phyloP scores from a whole-genome alignment of 2,329 filamentous ascomycete genomes.

The Blastomyces parvus region DNA sequence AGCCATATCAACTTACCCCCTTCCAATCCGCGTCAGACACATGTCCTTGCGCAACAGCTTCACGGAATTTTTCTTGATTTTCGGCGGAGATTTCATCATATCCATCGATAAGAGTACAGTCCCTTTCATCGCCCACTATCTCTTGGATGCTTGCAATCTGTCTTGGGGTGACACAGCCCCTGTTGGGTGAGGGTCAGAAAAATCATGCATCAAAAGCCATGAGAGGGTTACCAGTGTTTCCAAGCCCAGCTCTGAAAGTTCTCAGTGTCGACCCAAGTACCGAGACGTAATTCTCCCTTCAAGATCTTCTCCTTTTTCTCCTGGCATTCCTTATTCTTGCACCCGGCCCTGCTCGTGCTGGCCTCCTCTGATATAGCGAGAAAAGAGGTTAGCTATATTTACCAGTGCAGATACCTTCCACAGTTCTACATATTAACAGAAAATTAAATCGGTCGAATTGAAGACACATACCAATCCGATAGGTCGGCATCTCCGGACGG shows the following conservation, averaged over 20 bases:
- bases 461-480: slow-evolving; percentile 15
- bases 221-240: slow-evolving; percentile 65
- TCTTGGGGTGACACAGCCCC: slow-evolving; percentile 79
- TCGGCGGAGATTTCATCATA: slow-evolving; percentile 66
- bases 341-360: slow-evolving; percentile 62
- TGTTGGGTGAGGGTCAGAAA: slow-evolving; percentile 28
- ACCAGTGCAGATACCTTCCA: neutral
- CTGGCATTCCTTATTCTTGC: slow-evolving; percentile 66
- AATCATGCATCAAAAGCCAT: neutral
- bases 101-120: slow-evolving; percentile 65
- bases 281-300: slow-evolving; percentile 72
- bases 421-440: neutral
- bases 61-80: slow-evolving; percentile 61
- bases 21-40: slow-evolving; percentile 82
- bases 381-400: slow-evolving; percentile 4
- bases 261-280: slow-evolving; percentile 57
- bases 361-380: slow-evolving; percentile 52
- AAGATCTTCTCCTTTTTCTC: slow-evolving; percentile 57
- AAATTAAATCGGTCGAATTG: neutral
- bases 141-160: slow-evolving; percentile 56
- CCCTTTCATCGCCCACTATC: slow-evolving; percentile 41
- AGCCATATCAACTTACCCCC: slow-evolving; percentile 51
- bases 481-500: slow-evolving; percentile 13
- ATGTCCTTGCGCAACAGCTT: slow-evolving; percentile 65
- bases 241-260: slow-evolving; percentile 59